These are phyloP conservation scores for Kluyveromyces sp. DNA, from an alignment of 1,139 yeast genomes.

Conservation along the genomic window DNA sequence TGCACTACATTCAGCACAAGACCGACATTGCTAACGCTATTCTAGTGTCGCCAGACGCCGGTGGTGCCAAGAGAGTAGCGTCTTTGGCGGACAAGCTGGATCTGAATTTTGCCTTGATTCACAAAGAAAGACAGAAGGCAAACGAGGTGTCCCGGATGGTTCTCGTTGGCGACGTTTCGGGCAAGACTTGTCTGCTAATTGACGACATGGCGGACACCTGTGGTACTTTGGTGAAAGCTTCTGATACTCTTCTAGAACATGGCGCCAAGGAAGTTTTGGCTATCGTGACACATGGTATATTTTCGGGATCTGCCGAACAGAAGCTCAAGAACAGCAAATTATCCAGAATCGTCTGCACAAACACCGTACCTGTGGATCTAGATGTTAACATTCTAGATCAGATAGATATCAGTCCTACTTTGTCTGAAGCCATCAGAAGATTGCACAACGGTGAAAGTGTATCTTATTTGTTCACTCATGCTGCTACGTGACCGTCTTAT, in stretches of 20 bases:
- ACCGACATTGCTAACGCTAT: conserved; percentile 54
- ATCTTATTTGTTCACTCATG: conserved; percentile 59
- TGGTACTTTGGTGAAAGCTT: conserved; percentile 73
- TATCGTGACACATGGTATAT: conserved; percentile 73
- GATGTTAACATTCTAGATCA: conserved; percentile 56
- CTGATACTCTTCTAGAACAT: conserved; percentile 46
- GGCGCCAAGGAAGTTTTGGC: conserved; percentile 74
- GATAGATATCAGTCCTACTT: conserved; percentile 63
- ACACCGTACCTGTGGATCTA: conserved; percentile 64
- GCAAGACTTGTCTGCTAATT: conserved; percentile 61
- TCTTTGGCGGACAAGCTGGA: conserved; percentile 72
- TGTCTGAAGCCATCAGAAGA: conserved; percentile 77
- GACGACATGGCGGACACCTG: conserved; percentile 87
- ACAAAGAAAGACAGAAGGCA: conserved; percentile 74
- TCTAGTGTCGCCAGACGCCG: conserved; percentile 78
- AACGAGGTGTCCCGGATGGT: conserved; percentile 78
- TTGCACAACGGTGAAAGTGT: conserved; percentile 80
- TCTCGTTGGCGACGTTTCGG: conserved; percentile 65
- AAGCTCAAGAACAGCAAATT: conserved; percentile 55
- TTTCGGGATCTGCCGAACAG: conserved; percentile 63
- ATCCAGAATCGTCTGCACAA: conserved; percentile 63
- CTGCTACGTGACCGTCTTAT: not conserved
- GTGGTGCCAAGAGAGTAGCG: conserved; percentile 81
- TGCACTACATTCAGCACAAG: conserved; percentile 57
- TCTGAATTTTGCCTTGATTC: conserved; percentile 70